A percentile compares a stretch with the other conserved stretches of the same genome.
Conservation (phyloP, 2,329 filamentous ascomycete species). For the Pseudopyricularia javanii region DNA sequence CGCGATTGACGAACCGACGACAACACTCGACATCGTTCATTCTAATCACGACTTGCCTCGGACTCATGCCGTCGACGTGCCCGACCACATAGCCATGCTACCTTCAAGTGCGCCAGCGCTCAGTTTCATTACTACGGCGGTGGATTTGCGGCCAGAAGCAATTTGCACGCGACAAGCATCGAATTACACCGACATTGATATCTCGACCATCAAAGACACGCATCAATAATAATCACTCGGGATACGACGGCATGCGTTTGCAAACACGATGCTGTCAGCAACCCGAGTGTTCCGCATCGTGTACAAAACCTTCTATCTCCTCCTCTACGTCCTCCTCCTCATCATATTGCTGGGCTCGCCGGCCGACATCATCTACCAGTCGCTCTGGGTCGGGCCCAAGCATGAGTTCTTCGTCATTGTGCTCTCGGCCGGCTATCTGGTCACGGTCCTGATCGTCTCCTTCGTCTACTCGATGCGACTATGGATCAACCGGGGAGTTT, state of each 20-base stretch:
- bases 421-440: constrained; percentile 66
- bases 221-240: background rate
- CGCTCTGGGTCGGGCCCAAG: constrained; percentile 25
- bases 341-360: constrained; percentile 69
- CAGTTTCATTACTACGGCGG: background rate
- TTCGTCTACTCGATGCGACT: constrained; percentile 76
- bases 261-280: constrained; percentile 23
- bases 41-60: background rate
- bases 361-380: constrained; percentile 69
- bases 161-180: background rate
- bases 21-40: background rate
- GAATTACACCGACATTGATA: background rate
- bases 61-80: background rate
- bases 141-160: background rate
- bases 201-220: background rate
- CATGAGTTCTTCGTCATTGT: constrained; percentile 60
- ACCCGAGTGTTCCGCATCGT: constrained; percentile 62
- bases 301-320: constrained; percentile 66
- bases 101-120: background rate
- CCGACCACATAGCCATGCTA: background rate
- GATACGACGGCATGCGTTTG: background rate
- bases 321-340: constrained; percentile 62
- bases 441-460: constrained; percentile 56
- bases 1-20: background rate
- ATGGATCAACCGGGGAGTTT: constrained; percentile 70